A percentile compares a stretch with the other conserved stretches of the same genome.
Evolutionary conservation across 306 rosid species (phyloP).

Genomic region (Aeschynomene evenia): DNA sequence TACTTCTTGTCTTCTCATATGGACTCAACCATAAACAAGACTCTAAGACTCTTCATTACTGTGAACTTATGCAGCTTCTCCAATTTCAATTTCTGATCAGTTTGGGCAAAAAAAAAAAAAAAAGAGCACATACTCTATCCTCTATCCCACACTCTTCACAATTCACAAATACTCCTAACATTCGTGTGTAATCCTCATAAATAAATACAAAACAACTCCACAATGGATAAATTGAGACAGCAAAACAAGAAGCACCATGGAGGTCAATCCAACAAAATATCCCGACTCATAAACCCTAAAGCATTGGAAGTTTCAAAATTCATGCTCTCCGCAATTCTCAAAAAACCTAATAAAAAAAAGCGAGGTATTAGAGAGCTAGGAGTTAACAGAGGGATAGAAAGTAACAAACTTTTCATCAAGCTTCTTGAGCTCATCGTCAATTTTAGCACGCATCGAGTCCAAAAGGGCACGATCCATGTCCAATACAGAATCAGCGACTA

Average conservation of each 20-base stretch:
- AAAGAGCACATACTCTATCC: background rate
- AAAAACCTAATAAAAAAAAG: background rate
- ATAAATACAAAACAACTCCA: background rate
- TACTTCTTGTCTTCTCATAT: background rate
- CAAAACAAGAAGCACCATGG: background rate
- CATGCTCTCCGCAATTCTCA: background rate
- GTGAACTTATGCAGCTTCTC: background rate
- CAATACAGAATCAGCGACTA: conserved; percentile 63
- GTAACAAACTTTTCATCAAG: conserved; percentile 84
- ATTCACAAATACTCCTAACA: background rate
- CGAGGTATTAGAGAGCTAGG: background rate
- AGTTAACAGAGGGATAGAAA: background rate
- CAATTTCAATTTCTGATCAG: background rate
- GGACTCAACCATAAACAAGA: background rate
- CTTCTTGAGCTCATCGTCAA: conserved; percentile 70
- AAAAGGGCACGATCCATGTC: conserved; percentile 64
- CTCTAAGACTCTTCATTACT: background rate
- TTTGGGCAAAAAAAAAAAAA: background rate
- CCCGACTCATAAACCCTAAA: background rate
- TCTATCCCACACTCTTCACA: too few relatives aligned
- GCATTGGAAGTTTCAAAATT: conserved; percentile 22
- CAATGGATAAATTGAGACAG: background rate
- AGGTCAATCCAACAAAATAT: background rate
- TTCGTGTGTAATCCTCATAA: background rate
- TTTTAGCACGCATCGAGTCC: conserved; percentile 77